Evolutionary conservation across 345 rosid genomes (phyloP), one percentile per base, ranked within the genome.

Genomic region (Arabis alpina): DNA sequence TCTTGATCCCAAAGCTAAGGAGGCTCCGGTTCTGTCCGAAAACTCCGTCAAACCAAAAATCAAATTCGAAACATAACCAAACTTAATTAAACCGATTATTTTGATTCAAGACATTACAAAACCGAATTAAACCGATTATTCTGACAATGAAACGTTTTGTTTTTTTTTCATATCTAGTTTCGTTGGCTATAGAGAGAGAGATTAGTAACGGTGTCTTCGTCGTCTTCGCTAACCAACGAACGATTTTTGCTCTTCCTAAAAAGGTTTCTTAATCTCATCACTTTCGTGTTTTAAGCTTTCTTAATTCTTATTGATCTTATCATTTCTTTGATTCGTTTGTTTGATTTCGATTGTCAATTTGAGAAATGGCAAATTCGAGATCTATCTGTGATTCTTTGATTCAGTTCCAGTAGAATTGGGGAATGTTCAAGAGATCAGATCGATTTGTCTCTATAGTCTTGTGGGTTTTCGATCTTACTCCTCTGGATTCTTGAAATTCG

Each of bases 151-250:
- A 34, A 34, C 9, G 10, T 14, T 9, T 30, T 44, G 2, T 40
- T 49, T 50, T 43, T 12, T 49, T 50, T 43, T 15, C 49, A 15
- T 74, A 60, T 74, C 73, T 25, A 66, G 61, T 43, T 73, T 66
- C 67, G 27, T 65, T 67, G 77, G 68, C 78, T 39, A 51, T 37
- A 58, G 65, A 55, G 9, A 32, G 40, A 65, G 49, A 52, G 48
- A 53, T 11, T 61, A 67, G 73, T 67, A 53, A 74, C 73, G 78
- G 78, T 74, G 73, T 74, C 77, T 24, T 66, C 72, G 56, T 68
- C 67, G 40, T 36, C 40, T 6, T 34, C 37, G 37, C 37, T 34
- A 6, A 6, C 12, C 61, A 48, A 19, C 23, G 23, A 57, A 41
- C 66, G 72, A 66, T 34, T 48, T 71, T 64, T 66, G 30, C 61